Base-by-base conservation (phyloP, 352 stramenopile genomes). In the Globisporangium solare region DNA sequence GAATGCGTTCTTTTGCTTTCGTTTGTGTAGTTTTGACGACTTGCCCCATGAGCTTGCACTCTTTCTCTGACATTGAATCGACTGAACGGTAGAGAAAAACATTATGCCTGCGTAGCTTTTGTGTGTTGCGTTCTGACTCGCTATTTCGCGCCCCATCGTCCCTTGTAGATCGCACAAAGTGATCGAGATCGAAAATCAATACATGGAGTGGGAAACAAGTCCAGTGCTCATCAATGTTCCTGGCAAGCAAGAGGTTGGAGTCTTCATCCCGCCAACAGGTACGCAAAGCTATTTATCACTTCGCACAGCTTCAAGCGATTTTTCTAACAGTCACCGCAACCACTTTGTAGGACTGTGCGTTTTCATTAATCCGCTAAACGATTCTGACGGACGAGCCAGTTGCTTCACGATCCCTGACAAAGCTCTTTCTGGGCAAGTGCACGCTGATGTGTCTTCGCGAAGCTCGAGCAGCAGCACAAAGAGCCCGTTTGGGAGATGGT, bases 221-320 rank as follows among this genome's bases (percentile, higher is more conserved):
- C 79, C 79, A 0, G 63, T 87, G 18, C 61, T 89, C 15, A 57
- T 86, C 15, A 75, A 64, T n/a, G 54, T 87, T 31, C 63, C 70
- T 6, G 54, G 66, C 14, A 69, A 68, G 47, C 43, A 66, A 22
- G 70, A 89, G 21, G 39, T 89, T 47, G 79, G 62, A 2, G 63
- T 86, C 1, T 87, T 89, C 42, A 71, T 89, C 6, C 79, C 79
- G 2, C 78, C 76, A 4, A 83, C 79, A 51, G 79, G 73, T 73
- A 53, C 22, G 48, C 17, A 11, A 21, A 2, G 5, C 45, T 41
- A 17, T 35, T 10, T 35, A 1, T 35, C 27, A 10, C 13, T 41
- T 35, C 2, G 15, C 40, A 17, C 12, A 41, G 17, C 6, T 22
- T n/a, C 21, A 27, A 27, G 24, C 24, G 46, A 32, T 52, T 31